Evolutionary conservation across 352 stramenopile species (phyloP).

Genomic region (Pythium apleroticum): DNA sequence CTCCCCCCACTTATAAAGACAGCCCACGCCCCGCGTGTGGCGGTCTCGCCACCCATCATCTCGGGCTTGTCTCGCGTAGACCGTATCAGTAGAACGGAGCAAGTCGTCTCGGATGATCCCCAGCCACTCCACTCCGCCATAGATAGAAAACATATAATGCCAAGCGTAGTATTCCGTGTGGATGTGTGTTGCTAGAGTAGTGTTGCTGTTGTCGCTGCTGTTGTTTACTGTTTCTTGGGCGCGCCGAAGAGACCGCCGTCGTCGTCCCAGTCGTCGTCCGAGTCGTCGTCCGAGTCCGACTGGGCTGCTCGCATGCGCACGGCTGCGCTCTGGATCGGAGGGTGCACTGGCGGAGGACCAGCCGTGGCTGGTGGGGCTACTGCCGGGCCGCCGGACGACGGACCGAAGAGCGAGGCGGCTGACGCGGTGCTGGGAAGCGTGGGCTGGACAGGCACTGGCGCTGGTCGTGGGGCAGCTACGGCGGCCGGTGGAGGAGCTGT

Average conservation of each 20-base stretch:
- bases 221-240: conserved; percentile 18
- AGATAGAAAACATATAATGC: conserved; percentile 10
- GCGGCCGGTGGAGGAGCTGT: conserved; percentile 15
- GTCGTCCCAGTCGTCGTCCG: conserved; percentile 57
- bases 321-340: conserved; percentile 49
- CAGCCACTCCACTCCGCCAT: neutral
- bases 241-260: conserved; percentile 66
- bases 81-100: too few relatives aligned
- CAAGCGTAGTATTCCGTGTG: conserved; percentile 6
- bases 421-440: conserved; percentile 11
- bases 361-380: conserved; percentile 10
- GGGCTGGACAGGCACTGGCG: conserved; percentile 13
- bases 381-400: conserved; percentile 15
- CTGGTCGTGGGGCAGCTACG: conserved; percentile 8
- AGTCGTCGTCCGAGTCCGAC: conserved; percentile 43
- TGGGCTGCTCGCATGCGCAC: conserved; percentile 46
- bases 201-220: neutral
- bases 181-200: neutral
- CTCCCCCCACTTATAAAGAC: neutral
- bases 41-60: neutral
- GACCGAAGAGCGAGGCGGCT: conserved; percentile 31
- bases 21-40: neutral
- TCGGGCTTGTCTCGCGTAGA: neutral
- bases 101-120: conserved; percentile 3
- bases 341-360: conserved; percentile 30